Conservation (phyloP, 2,329 filamentous ascomycete genomes). For the Aaosphaeria arxii region DNA sequence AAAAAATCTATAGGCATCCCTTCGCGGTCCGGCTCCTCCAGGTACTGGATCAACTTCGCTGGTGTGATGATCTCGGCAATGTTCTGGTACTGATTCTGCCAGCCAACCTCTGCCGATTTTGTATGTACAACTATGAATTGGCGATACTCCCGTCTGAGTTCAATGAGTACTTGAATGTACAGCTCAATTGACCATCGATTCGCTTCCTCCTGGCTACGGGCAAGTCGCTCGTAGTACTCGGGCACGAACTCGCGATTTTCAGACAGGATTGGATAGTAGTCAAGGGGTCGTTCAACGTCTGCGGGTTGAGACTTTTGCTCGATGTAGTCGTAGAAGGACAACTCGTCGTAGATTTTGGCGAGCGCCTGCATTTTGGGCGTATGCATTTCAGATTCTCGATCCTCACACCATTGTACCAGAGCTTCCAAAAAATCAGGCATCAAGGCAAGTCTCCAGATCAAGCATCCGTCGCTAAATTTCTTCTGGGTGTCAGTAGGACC, state of each 20-base stretch:
- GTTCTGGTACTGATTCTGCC: slow-evolving; percentile 19
- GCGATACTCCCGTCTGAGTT: slow-evolving; percentile 24
- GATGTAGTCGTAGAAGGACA: slow-evolving; percentile 18
- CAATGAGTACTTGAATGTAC: slow-evolving; percentile 19
- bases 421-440: slow-evolving; percentile 29
- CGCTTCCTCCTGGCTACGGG: slow-evolving; percentile 17
- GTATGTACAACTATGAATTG: slow-evolving; percentile 32
- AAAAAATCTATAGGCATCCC: slow-evolving; percentile 25
- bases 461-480: slow-evolving; percentile 14
- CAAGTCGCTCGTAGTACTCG: slow-evolving; percentile 21
- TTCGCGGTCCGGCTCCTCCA: slow-evolving; percentile 12
- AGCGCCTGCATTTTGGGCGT: slow-evolving; percentile 15
- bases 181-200: slow-evolving; percentile 23
- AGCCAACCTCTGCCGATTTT: slow-evolving; percentile 14
- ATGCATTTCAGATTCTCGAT: slow-evolving; percentile 15
- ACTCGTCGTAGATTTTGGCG: slow-evolving; percentile 21
- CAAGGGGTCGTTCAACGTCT: slow-evolving; percentile 7
- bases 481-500: slow-evolving; percentile 13
- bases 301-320: slow-evolving; percentile 18
- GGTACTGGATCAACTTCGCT: slow-evolving; percentile 20
- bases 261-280: slow-evolving; percentile 30
- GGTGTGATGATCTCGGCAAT: slow-evolving; percentile 29
- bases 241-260: slow-evolving; percentile 18
- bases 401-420: slow-evolving; percentile 16
- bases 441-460: slow-evolving; percentile 31